phyloP scores from a whole-genome alignment of 2,329 filamentous ascomycete genomes.

The Microcyclospora tardicrescens region DNA sequence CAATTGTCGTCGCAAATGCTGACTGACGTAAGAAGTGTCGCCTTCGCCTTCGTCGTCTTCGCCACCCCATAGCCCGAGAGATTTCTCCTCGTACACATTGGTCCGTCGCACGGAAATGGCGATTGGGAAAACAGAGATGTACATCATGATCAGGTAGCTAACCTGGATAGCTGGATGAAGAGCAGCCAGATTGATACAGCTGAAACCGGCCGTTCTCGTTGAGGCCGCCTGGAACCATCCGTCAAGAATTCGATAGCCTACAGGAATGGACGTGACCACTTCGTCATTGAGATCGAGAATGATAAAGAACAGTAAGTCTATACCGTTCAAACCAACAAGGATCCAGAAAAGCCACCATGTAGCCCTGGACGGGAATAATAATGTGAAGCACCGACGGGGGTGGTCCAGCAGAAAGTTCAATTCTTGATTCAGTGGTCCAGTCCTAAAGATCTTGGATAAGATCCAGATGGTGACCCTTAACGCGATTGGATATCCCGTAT shows the following conservation, averaged over 20 bases:
- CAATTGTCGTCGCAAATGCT: constrained; percentile 82
- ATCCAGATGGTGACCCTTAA: constrained; percentile 87
- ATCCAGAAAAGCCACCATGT: constrained; percentile 96
- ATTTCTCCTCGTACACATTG: constrained; percentile 92
- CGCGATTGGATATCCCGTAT: constrained; percentile 92
- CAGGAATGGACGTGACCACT: constrained; percentile 53
- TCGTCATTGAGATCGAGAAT: constrained; percentile 72
- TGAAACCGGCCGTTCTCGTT: constrained; percentile 83
- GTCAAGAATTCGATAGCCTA: constrained; percentile 65
- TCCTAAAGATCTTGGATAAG: constrained; percentile 39
- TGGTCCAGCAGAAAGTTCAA: constrained; percentile 84
- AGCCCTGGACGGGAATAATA: constrained; percentile 77
- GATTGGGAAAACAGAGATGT: constrained; percentile 93
- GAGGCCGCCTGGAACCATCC: constrained; percentile 83
- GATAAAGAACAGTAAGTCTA: constrained; percentile 84
- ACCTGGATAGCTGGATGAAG: constrained; percentile 88
- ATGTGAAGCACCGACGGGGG: constrained; percentile 86
- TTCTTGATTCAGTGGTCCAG: constrained; percentile 61
- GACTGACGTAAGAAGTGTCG: constrained; percentile 71
- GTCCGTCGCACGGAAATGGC: constrained; percentile 88
- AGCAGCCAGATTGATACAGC: constrained; percentile 61
- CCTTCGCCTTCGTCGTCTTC: constrained; percentile 38
- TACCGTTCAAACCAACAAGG: constrained; percentile 63
- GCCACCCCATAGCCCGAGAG: constrained; percentile 57
- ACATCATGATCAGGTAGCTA: constrained; percentile 98